Evolutionary conservation across 2,329 filamentous ascomycete genomes (phyloP).

Genomic region (Fusarium coffeatum): DNA sequence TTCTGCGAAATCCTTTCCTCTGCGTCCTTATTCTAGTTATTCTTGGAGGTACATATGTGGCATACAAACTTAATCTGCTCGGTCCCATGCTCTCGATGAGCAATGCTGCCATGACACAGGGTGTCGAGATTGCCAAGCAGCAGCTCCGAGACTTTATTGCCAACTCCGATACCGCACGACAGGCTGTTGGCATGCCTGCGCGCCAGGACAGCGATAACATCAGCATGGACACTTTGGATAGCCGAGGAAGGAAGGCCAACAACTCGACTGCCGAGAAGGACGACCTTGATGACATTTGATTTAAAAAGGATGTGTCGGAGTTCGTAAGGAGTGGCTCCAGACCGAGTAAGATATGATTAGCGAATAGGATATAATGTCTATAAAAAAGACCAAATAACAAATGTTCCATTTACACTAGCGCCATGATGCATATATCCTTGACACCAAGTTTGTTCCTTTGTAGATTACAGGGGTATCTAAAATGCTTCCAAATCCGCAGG

Average conservation of each 20-base stretch:
- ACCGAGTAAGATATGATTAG: conserved; percentile 37
- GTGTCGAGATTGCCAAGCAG: conserved; percentile 90
- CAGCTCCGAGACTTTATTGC: conserved; percentile 90
- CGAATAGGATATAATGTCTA: conserved; percentile 49
- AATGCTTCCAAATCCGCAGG: conserved; percentile 77
- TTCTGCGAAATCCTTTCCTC: conserved; percentile 91
- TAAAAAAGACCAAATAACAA: conserved; percentile 14
- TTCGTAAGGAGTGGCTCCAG: conserved; percentile 28
- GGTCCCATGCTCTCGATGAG: conserved; percentile 96
- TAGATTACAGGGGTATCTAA: conserved; percentile 53
- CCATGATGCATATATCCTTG: not conserved
- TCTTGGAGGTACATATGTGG: conserved; percentile 83
- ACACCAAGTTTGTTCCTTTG: not conserved
- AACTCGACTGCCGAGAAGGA: conserved; percentile 47
- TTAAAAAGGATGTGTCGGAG: conserved; percentile 52
- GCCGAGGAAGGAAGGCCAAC: conserved; percentile 63
- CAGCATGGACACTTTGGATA: conserved; percentile 70
- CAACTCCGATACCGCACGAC: conserved; percentile 83
- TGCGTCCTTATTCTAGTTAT: conserved; percentile 88
- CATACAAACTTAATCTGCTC: conserved; percentile 93
- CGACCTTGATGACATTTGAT: conserved; percentile 71
- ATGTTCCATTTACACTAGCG: conserved; percentile 12
- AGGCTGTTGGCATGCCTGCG: conserved; percentile 82
- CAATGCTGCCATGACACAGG: conserved; percentile 88
- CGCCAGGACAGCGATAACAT: conserved; percentile 61